Evolutionary conservation across 129 eudicot species (phyloP), one percentile per base, ranked within the genome.

Genomic region (Chrysanthemum seticuspe): DNA sequence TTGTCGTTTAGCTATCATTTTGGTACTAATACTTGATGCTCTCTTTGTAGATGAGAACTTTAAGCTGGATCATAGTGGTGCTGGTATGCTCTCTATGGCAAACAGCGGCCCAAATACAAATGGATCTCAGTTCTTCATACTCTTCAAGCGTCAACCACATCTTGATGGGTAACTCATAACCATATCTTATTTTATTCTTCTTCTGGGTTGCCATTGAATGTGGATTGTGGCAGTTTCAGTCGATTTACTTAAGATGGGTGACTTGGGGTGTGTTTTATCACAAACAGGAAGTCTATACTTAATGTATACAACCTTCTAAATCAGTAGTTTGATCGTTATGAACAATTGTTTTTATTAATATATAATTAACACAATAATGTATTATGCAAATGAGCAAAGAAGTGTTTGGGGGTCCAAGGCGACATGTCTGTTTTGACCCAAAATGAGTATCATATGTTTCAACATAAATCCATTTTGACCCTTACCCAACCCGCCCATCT

Each of bases 61-160:
- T 70, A 91, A 88, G 60, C 49, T 85, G 84, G 93, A 88, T 16
- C 97, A 95, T 72, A 83, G 71, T 74, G 95, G 59, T 16, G 79
- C 94, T 14, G 97, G 99, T 74, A 65, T 88, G 67, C 96, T 95
- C 45, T 95, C 99, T 52, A 95, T 95, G 99, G 99, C 99, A 75
- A 95, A 95, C 53, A 75, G 96, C 73, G 97, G 99, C 63, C 91
- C 94, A 21, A 78, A 87, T 83, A 95, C 99, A 68, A 95, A 95
- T 72, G 99, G 99, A 16, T 95, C 99, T 62, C 99, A 95, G 83
- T 95, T 95, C 75, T 95, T 95, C 59, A 86, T 95, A 69, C 77
- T 72, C 68, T 90, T 90, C 83, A 88, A 90, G 66, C 88, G 89
- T 34, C 87, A 76, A 62, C 90, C 97, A 3, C 94, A 88, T 90